Evolutionary conservation across 495 filamentous ascomycete species (phyloP).

Genomic region (Glonium stellatum): DNA sequence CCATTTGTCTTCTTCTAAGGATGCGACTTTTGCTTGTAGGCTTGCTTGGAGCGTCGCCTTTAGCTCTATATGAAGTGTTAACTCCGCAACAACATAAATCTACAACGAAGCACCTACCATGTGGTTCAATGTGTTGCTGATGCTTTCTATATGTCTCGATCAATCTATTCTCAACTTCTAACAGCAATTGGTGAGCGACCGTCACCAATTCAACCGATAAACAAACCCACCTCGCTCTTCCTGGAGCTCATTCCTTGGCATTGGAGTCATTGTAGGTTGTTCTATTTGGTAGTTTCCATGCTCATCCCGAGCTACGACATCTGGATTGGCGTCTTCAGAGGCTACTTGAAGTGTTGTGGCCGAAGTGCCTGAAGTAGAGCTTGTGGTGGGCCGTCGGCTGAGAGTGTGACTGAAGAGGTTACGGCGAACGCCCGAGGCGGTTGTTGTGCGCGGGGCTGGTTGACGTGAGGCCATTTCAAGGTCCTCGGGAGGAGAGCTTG

Average conservation of each 20-base stretch:
- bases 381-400: conserved; percentile 57
- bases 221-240: conserved; percentile 21
- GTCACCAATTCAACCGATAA: neutral
- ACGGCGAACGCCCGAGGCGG: conserved; percentile 48
- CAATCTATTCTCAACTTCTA: conserved; percentile 46
- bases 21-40: conserved; percentile 60
- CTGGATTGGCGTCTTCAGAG: conserved; percentile 47
- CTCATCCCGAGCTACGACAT: conserved; percentile 69
- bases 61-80: conserved; percentile 50
- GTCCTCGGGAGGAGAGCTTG: neutral
- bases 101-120: conserved; percentile 46
- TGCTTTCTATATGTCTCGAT: conserved; percentile 40
- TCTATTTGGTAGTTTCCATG: conserved; percentile 70
- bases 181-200: neutral
- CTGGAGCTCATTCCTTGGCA: conserved; percentile 43
- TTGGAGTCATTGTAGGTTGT: conserved; percentile 47
- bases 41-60: conserved; percentile 61
- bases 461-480: conserved; percentile 25
- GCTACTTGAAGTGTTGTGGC: conserved; percentile 32
- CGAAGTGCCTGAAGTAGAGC: conserved; percentile 29
- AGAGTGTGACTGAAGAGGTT: conserved; percentile 71
- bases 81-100: neutral
- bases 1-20: conserved; percentile 78
- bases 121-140: conserved; percentile 57
- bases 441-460: conserved; percentile 13